Evolutionary conservation across 1,284 basidiomycete genomes (phyloP), one percentile per base, ranked within the genome.

Genomic region (Trametes polyzona): DNA sequence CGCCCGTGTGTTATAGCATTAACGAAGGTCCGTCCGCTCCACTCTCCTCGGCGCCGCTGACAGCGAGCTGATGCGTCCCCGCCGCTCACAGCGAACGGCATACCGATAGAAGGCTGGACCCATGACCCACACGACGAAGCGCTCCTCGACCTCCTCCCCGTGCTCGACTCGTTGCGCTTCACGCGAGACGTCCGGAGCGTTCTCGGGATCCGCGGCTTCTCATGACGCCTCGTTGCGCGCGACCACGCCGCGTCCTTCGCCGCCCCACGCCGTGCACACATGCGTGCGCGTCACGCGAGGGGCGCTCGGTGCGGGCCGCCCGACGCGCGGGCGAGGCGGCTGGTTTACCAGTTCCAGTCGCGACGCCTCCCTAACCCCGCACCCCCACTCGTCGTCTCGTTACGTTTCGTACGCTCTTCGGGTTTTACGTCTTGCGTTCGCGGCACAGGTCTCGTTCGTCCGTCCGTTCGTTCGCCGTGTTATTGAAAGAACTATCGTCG

Each of bases 61-160:
- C 23, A 16, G 17, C 19, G 26, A 10, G 24, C 44, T 52, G 43
- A 59, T 43, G 27, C 52, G 16, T 48, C 27, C 40, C 37, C 7
- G 10, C 26, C 26, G 30, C 35, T 7, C 32, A 17, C 54, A 76
- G 96, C 93, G 43, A 99, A 99, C 73, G 96, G 96, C 43, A 95
- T 99, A 66, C 97, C 96, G 30, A 95, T 99, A 71, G 96, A 99
- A 78, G 96, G 96, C 41, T 99, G 96, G 96, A 98, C 95, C 17
- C 90, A 95, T 61, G 97, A 99, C 74, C 96, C 95, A 21, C 88
- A 89, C 59, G 96, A 99, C 76, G 95, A 98, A 77, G 96, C 96
- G 10, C 79, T 99, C 44, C 86, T 99, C 48, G 96, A 99, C 75
- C 83, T 98, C 54, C 79, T 99, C 19, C 96, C 96, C 19, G 89